These are phyloP conservation scores for Glarea lozoyensis DNA, from an alignment of 495 filamentous ascomycete genomes.

Conservation along the genomic window DNA sequence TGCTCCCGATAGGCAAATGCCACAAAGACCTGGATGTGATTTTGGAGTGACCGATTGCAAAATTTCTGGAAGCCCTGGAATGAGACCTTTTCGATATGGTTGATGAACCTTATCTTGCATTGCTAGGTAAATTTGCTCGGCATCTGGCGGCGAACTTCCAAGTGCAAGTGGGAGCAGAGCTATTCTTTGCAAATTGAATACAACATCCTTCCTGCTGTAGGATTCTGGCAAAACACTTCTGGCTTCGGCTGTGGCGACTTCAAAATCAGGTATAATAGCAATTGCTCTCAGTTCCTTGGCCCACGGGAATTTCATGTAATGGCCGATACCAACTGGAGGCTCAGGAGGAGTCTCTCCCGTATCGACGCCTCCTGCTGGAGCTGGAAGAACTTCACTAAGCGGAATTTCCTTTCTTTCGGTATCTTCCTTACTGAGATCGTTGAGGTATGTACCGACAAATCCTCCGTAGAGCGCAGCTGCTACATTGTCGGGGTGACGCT, in stretches of 20 bases:
- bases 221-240: conserved; percentile 67
- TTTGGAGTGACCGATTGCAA: conserved; percentile 76
- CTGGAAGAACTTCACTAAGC: conserved; percentile 84
- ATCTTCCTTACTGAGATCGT: conserved; percentile 78
- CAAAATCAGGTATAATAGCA: conserved; percentile 89
- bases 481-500: conserved; percentile 95
- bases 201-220: conserved; percentile 72
- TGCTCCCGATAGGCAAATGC: conserved; percentile 87
- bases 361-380: conserved; percentile 78
- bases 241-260: conserved; percentile 82
- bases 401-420: conserved; percentile 84
- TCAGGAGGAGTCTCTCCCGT: conserved; percentile 75
- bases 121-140: conserved; percentile 84
- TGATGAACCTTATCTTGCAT: conserved; percentile 99
- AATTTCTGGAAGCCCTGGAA: conserved; percentile 86
- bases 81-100: conserved; percentile 79
- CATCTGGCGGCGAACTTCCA: conserved; percentile 80
- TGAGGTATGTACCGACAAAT: conserved; percentile 94
- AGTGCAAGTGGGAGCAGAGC: conserved; percentile 80
- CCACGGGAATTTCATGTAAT: conserved; percentile 89
- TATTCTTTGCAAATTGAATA: conserved; percentile 90
- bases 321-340: conserved; percentile 84
- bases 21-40: conserved; percentile 77
- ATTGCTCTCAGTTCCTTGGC: conserved; percentile 89
- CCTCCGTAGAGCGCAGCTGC: conserved; percentile 91